phyloP scores from a whole-genome alignment of 2,329 filamentous ascomycete genomes.

The Penicillium sp. region DNA sequence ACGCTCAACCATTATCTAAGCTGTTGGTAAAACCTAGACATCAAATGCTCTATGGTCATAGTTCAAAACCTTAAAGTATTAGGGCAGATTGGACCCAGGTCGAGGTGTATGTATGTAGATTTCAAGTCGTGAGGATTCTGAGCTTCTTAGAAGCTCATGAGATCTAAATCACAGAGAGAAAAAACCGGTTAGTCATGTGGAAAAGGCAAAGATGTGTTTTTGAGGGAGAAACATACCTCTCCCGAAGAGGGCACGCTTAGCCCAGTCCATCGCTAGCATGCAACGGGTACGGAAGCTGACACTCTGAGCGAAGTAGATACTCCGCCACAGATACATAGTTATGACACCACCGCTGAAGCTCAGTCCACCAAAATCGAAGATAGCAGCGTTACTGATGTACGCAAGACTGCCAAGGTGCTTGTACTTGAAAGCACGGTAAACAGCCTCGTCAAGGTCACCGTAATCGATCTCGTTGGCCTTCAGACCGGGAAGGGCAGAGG shows the following conservation, averaged over 20 bases:
- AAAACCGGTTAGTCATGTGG: neutral
- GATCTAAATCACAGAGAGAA: slow-evolving; percentile 37
- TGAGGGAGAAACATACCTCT: slow-evolving; percentile 66
- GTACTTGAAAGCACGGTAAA: slow-evolving; percentile 95
- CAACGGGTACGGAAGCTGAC: slow-evolving; percentile 88
- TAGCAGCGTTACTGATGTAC: slow-evolving; percentile 93
- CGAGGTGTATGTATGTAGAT: neutral
- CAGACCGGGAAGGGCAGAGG: slow-evolving; percentile 73
- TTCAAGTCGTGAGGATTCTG: neutral
- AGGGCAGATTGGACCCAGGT: neutral
- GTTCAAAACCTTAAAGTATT: neutral
- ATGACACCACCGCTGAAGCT: slow-evolving; percentile 79
- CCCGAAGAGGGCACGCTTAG: slow-evolving; percentile 92
- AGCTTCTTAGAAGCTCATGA: slow-evolving; percentile 52
- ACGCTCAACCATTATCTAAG: neutral
- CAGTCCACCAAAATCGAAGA: slow-evolving; percentile 85
- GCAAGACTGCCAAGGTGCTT: slow-evolving; percentile 87
- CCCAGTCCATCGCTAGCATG: slow-evolving; percentile 96
- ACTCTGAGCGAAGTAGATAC: slow-evolving; percentile 95
- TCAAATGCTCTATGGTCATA: neutral
- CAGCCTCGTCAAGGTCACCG: slow-evolving; percentile 85
- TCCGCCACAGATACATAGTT: slow-evolving; percentile 95
- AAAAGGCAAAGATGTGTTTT: neutral
- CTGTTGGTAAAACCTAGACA: neutral
- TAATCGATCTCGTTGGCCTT: slow-evolving; percentile 77